These are phyloP conservation scores for Pelargonium myrrhifolium DNA, from an alignment of 441 rosid species.

Conservation along the genomic window DNA sequence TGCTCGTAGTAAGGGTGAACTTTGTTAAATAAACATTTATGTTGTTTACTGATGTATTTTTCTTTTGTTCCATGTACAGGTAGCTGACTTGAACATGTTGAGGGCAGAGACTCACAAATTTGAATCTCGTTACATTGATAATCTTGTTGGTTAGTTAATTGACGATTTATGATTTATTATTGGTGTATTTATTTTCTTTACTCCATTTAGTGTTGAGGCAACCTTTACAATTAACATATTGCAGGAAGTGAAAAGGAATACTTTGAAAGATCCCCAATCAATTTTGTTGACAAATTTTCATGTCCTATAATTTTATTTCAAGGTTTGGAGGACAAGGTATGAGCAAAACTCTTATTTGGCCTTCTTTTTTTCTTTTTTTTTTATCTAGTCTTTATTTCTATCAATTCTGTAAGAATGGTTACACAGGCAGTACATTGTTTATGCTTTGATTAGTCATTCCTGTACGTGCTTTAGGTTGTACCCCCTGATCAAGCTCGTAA, in stretches of 20 bases:
- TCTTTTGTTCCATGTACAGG: slow-evolving; percentile 29
- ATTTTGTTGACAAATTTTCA: slow-evolving; percentile 66
- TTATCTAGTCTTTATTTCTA: background rate
- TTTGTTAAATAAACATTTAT: too few relatives aligned
- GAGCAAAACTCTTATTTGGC: background rate
- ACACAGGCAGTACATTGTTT: background rate
- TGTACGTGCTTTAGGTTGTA: slow-evolving; percentile 48
- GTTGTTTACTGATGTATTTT: background rate
- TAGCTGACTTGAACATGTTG: slow-evolving; percentile 68
- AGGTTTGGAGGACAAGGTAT: slow-evolving; percentile 90
- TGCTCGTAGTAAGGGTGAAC: too few relatives aligned
- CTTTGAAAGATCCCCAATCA: slow-evolving; percentile 73
- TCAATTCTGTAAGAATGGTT: background rate
- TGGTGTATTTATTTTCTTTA: background rate
- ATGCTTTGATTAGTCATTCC: background rate
- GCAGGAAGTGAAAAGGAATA: slow-evolving; percentile 60
- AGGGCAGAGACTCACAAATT: slow-evolving; percentile 76
- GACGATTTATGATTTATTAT: background rate
- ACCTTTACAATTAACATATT: slow-evolving; percentile 20
- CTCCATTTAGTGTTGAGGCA: slow-evolving; percentile 11
- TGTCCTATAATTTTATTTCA: slow-evolving; percentile 91
- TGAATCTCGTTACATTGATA: slow-evolving; percentile 73
- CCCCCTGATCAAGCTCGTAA: slow-evolving; percentile 76
- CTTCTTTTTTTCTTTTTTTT: background rate
- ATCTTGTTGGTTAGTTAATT: slow-evolving; percentile 71